A percentile compares a stretch with the other conserved stretches of the same genome.
phyloP scores from a whole-genome alignment of 225 moss, liverwort and hornwort genomes.

The Straminergon stramineum region DNA sequence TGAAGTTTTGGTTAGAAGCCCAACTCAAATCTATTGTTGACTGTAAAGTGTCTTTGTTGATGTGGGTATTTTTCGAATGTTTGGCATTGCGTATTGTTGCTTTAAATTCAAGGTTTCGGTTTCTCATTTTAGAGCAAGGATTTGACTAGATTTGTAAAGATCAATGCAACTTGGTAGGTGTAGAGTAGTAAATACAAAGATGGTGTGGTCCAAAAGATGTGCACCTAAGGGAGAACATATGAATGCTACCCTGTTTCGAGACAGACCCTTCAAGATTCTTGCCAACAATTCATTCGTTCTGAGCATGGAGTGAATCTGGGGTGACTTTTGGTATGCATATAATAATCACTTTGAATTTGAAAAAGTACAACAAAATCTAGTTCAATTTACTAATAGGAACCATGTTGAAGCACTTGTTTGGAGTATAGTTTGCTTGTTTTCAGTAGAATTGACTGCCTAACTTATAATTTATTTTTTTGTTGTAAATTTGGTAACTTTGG shows the following conservation, averaged over 20 bases:
- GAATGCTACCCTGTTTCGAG: not conserved
- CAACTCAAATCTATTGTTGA: not conserved
- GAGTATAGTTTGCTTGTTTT: not conserved
- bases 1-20: not conserved
- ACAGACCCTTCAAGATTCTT: not conserved
- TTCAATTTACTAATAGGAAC: not conserved
- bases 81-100: not conserved
- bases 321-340: not conserved
- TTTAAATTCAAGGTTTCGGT: not conserved
- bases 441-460: not conserved
- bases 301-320: too few species aligned
- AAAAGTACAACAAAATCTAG: not conserved
- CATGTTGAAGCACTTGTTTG: not conserved
- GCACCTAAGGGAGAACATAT: not conserved
- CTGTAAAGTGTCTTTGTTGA: not conserved
- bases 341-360: not conserved
- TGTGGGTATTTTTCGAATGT: not conserved
- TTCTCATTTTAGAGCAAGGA: not conserved
- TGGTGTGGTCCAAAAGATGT: not conserved
- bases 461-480: not conserved
- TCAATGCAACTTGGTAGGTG: not conserved
- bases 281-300: not conserved
- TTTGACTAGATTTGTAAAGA: not conserved
- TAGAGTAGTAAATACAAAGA: not conserved
- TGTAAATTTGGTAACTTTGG: not conserved